A percentile compares a stretch with the other conserved stretches of the same genome.
These are phyloP conservation scores for Colletotrichum filicis DNA, from an alignment of 2,329 filamentous ascomycete genomes.

Conservation along the genomic window DNA sequence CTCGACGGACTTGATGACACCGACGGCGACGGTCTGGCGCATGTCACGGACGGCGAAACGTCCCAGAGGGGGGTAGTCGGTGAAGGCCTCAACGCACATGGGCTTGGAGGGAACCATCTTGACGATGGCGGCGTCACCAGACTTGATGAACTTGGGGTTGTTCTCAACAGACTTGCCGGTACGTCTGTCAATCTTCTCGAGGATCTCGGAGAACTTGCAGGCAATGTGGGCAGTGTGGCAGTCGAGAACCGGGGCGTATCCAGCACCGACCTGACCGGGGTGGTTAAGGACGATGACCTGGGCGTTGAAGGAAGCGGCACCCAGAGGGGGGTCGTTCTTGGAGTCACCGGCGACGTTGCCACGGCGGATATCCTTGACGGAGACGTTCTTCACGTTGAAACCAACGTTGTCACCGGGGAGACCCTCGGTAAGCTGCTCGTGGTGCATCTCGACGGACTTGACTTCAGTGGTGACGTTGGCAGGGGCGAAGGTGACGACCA, in stretches of 20 bases:
- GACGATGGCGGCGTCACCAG: slow-evolving; percentile 99
- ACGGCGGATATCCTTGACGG: slow-evolving; percentile 99
- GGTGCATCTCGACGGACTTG: slow-evolving; percentile 99
- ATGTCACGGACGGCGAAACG: slow-evolving; percentile 99
- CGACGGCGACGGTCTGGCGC: slow-evolving; percentile 89
- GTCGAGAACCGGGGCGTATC: slow-evolving; percentile 98
- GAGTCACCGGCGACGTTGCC: slow-evolving; percentile 99
- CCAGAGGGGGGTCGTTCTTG: slow-evolving; percentile 98
- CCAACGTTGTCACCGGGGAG: slow-evolving; percentile 99
- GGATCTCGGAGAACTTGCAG: slow-evolving; percentile 99
- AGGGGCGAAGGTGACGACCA: slow-evolving; percentile 98
- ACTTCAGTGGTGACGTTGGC: slow-evolving; percentile 99
- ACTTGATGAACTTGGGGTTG: slow-evolving; percentile 99
- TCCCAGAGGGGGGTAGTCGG: slow-evolving; percentile 98
- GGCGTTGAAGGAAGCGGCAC: slow-evolving; percentile 94
- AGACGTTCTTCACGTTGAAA: slow-evolving; percentile 99
- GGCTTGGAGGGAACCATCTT: slow-evolving; percentile 99
- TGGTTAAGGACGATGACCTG: slow-evolving; percentile 99
- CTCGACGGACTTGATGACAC: slow-evolving; percentile 91
- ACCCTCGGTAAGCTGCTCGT: slow-evolving; percentile 98
- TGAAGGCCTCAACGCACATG: slow-evolving; percentile 99
- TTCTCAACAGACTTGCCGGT: slow-evolving; percentile 96
- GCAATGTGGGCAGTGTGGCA: slow-evolving; percentile 99
- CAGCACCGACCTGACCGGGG: slow-evolving; percentile 98
- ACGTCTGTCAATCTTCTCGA: slow-evolving; percentile 99